These are phyloP conservation scores for Pseudocercospora ulei DNA, from an alignment of 2,329 filamentous ascomycete species.

Conservation along the genomic window DNA sequence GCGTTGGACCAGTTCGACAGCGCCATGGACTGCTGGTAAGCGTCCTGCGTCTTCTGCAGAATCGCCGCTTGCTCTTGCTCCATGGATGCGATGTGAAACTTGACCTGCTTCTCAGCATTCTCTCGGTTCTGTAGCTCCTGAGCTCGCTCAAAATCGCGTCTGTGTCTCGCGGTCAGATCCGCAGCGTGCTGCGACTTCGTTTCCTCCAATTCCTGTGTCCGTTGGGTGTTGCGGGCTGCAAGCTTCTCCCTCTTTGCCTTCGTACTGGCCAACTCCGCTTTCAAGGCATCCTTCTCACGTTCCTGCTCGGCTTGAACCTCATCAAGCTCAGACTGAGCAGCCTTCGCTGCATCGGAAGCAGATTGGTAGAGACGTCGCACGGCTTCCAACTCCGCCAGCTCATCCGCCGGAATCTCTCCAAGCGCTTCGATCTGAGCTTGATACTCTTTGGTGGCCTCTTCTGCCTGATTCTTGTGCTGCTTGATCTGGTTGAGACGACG, in stretches of 20 bases:
- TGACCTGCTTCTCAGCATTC: slow-evolving; percentile 35
- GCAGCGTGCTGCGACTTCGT: slow-evolving; percentile 60
- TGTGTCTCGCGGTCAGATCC: slow-evolving; percentile 31
- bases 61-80: slow-evolving; percentile 34
- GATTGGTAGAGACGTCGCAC: slow-evolving; percentile 51
- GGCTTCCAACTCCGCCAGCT: slow-evolving; percentile 49
- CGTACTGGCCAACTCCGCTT: slow-evolving; percentile 54
- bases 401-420: slow-evolving; percentile 54
- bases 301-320: slow-evolving; percentile 54
- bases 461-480: slow-evolving; percentile 61
- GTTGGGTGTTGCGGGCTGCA: slow-evolving; percentile 58
- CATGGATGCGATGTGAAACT: slow-evolving; percentile 35
- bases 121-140: slow-evolving; percentile 29
- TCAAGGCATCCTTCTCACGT: slow-evolving; percentile 52
- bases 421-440: slow-evolving; percentile 54
- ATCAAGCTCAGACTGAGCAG: slow-evolving; percentile 50
- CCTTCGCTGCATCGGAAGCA: slow-evolving; percentile 45
- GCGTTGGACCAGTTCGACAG: slow-evolving; percentile 25
- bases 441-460: slow-evolving; percentile 51
- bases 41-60: slow-evolving; percentile 36
- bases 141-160: slow-evolving; percentile 31
- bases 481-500: slow-evolving; percentile 67
- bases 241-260: slow-evolving; percentile 65
- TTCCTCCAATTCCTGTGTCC: slow-evolving; percentile 61
- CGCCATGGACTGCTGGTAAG: slow-evolving; percentile 34